A percentile compares a stretch with the other conserved stretches of the same genome.
phyloP scores from a whole-genome alignment of 768 basidiomycete species.

The Hygrocybe coccinea region DNA sequence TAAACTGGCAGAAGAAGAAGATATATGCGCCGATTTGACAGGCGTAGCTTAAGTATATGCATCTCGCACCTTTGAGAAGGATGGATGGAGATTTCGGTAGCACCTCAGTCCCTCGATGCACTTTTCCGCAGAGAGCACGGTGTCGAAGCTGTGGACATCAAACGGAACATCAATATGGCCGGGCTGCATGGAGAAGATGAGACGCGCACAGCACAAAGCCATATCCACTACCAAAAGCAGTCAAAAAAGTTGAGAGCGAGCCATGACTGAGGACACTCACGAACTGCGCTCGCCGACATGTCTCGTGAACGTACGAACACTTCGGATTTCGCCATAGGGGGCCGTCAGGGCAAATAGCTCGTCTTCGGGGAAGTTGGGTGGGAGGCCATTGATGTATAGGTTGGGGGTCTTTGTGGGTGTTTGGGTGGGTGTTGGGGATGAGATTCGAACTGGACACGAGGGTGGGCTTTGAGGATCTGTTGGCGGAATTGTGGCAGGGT shows the following conservation, averaged over 20 bases:
- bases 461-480: background rate
- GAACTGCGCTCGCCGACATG: slow-evolving; percentile 66
- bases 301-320: slow-evolving; percentile 79
- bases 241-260: background rate
- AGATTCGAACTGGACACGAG: background rate
- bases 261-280: slow-evolving; percentile 10
- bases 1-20: background rate
- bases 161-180: background rate
- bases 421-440: background rate
- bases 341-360: slow-evolving; percentile 65
- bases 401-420: slow-evolving; percentile 55
- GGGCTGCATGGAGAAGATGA: background rate
- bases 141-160: slow-evolving; percentile 49
- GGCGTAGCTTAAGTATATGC: background rate
- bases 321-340: slow-evolving; percentile 69
- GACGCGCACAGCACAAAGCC: slow-evolving; percentile 71
- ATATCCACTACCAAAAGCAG: slow-evolving; percentile 53
- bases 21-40: background rate
- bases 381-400: slow-evolving; percentile 85
- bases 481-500: background rate
- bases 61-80: slow-evolving; percentile 69
- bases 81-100: slow-evolving; percentile 77
- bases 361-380: slow-evolving; percentile 78
- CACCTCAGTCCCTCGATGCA: slow-evolving; percentile 69
- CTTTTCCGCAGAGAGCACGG: slow-evolving; percentile 60